Base-by-base conservation (phyloP, 2,329 filamentous ascomycete species). In the Claviceps sorghi region DNA sequence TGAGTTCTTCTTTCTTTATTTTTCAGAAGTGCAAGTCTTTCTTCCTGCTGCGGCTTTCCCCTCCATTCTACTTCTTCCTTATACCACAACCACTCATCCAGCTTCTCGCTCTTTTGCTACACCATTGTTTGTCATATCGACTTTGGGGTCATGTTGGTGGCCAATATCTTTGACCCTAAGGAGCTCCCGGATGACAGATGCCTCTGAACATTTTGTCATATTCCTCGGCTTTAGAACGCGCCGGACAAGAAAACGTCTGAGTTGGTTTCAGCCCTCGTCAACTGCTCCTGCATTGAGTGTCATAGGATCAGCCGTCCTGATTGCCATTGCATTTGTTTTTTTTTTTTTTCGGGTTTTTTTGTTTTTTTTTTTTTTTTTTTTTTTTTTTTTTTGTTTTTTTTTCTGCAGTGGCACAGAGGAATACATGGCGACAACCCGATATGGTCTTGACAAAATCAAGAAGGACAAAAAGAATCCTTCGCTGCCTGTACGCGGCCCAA, bases 381-480 rank as follows among this genome's bases (percentile, higher is more conserved):
- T 43, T 41, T 34, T 22, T 42, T 51, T 21, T 43, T 42, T 42
- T 46, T 48, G 40, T 32, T 49, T 36, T 43, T 41, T 34, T 22
- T 42, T 51, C 15, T 43, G 38, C 34, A 45, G 17, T 49, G 41
- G 30, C 32, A 44, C 34, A 46, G 49, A 38, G 50, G 50, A 50
- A 41, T 29, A 46, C 44, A 38, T 53, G 50, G 47, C 17, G 29
- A 46, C n/a, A 49, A 17, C 46, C 52, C 53, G 57, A 49, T 32
- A 63, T 62, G 60, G 59, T 59, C 53, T 54, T 63, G 54, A 63
- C 61, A 38, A 56, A 53, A 26, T 60, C 57, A 47, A 58, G 56
- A 52, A 55, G 60, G 48, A 65, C 69, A 8, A 60, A 62, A 26
- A 72, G 72, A 54, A 62, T 73, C 21, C 51, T 63, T 36, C 70